A percentile compares a stretch with the other conserved stretches of the same genome.
These are phyloP conservation scores for Cyberlindnera subsufficiens DNA, from an alignment of 805 yeast genomes.

Conservation along the genomic window DNA sequence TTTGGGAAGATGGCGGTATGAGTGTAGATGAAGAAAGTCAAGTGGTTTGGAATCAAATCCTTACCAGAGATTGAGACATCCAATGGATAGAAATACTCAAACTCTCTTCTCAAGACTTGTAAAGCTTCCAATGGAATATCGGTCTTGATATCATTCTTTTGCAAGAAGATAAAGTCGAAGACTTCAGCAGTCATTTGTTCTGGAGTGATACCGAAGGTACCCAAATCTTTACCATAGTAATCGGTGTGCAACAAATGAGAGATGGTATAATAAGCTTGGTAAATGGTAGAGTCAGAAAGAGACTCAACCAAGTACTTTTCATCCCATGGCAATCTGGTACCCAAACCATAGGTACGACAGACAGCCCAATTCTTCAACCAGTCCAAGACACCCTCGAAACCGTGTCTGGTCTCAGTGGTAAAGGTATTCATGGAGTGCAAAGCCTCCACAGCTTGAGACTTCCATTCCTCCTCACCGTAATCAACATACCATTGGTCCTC, in stretches of 20 bases:
- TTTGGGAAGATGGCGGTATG: conserved; percentile 92
- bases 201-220: conserved; percentile 67
- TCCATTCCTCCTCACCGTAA: conserved; percentile 94
- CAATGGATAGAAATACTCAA: conserved; percentile 93
- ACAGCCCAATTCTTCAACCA: conserved; percentile 99
- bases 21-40: conserved; percentile 90
- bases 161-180: conserved; percentile 82
- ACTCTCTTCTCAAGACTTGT: conserved; percentile 79
- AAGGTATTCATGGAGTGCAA: conserved; percentile 70
- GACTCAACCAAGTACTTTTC: conserved; percentile 89
- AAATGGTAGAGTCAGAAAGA: conserved; percentile 89
- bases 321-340: conserved; percentile 96
- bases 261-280: conserved; percentile 91
- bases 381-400: conserved; percentile 86
- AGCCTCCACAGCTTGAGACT: conserved; percentile 71
- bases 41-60: conserved; percentile 94
- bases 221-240: conserved; percentile 70
- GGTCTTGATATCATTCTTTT: conserved; percentile 49
- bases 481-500: conserved; percentile 99
- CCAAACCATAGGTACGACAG: conserved; percentile 92
- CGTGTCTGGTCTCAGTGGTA: conserved; percentile 78
- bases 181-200: conserved; percentile 90
- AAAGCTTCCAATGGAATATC: conserved; percentile 64
- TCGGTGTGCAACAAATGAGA: conserved; percentile 81
- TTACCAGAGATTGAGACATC: conserved; percentile 92